phyloP scores from a whole-genome alignment of 2,329 filamentous ascomycete genomes.

The Clonostachys chloroleuca region DNA sequence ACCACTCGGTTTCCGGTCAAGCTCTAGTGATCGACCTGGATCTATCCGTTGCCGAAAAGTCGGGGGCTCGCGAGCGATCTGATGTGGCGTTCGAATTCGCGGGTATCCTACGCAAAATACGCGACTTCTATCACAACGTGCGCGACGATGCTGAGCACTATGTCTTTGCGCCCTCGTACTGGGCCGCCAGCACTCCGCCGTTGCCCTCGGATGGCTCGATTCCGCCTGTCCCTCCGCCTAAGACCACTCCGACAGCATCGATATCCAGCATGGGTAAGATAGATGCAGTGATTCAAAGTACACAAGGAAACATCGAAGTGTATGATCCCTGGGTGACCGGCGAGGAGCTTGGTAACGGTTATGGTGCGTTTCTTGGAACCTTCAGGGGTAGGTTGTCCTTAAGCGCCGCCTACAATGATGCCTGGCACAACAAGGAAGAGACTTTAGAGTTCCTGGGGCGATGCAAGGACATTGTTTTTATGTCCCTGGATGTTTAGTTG shows the following conservation, averaged over 20 bases:
- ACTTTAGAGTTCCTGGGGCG: conserved; percentile 11
- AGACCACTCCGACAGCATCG: conserved; percentile 14
- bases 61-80: not conserved
- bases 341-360: conserved; percentile 32
- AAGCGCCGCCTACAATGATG: conserved; percentile 35
- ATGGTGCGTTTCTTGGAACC: conserved; percentile 32
- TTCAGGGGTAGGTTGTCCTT: conserved; percentile 26
- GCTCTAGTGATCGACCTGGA: conserved; percentile 17
- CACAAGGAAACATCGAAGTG: conserved; percentile 16
- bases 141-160: conserved; percentile 20
- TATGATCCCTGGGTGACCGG: conserved; percentile 36
- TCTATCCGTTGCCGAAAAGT: conserved; percentile 1
- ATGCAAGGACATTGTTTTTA: conserved; percentile 7
- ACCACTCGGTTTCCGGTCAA: conserved; percentile 20
- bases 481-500: too few relatives aligned
- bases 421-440: conserved; percentile 25
- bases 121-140: conserved; percentile 17
- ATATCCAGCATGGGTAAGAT: conserved; percentile 27
- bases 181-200: conserved; percentile 5
- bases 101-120: conserved; percentile 11
- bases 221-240: conserved; percentile 14
- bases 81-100: conserved; percentile 12
- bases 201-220: conserved; percentile 7
- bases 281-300: conserved; percentile 22
- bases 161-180: conserved; percentile 14